Evolutionary conservation across 495 filamentous ascomycete species (phyloP).

Genomic region (Corynascus novoguineensis): DNA sequence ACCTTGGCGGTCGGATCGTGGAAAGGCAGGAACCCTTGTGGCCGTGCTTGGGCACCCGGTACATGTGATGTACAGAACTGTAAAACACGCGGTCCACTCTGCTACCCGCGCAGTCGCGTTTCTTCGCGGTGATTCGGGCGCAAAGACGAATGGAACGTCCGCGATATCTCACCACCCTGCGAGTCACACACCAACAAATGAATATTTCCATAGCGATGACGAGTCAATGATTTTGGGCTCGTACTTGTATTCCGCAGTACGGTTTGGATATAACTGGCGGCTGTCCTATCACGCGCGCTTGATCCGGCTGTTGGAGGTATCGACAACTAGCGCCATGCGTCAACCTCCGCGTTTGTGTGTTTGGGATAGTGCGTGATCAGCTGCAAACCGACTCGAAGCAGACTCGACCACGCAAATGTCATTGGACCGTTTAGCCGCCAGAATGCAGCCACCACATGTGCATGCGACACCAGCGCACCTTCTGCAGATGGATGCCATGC

Average conservation of each 20-base stretch:
- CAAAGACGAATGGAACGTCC: too few species aligned
- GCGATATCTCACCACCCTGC: neutral
- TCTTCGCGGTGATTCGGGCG: too few species aligned
- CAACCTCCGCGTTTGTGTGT: conserved; percentile 15
- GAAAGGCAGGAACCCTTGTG: conserved; percentile 3
- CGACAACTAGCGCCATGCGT: conserved; percentile 17
- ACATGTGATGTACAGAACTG: too few species aligned
- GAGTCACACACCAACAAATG: neutral
- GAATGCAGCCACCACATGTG: conserved; percentile 17
- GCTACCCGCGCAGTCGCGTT: too few species aligned
- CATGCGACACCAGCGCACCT: conserved; percentile 1
- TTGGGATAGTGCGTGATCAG: conserved; percentile 10
- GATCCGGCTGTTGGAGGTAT: conserved; percentile 8
- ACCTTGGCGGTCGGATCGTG: conserved; percentile 17
- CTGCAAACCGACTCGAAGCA: neutral
- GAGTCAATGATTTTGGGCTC: too few species aligned
- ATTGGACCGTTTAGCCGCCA: conserved; percentile 27
- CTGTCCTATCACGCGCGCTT: conserved; percentile 20
- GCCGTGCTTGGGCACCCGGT: neutral
- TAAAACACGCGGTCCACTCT: too few species aligned
- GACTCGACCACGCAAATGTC: neutral
- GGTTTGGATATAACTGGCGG: neutral
- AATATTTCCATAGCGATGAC: neutral
- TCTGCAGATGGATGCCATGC: neutral
- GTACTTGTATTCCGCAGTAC: too few species aligned